A percentile compares a stretch with the other conserved stretches of the same genome.
Conservation (phyloP, 371 early-diverging fungal genomes). For the Haplosporangium sp. region DNA sequence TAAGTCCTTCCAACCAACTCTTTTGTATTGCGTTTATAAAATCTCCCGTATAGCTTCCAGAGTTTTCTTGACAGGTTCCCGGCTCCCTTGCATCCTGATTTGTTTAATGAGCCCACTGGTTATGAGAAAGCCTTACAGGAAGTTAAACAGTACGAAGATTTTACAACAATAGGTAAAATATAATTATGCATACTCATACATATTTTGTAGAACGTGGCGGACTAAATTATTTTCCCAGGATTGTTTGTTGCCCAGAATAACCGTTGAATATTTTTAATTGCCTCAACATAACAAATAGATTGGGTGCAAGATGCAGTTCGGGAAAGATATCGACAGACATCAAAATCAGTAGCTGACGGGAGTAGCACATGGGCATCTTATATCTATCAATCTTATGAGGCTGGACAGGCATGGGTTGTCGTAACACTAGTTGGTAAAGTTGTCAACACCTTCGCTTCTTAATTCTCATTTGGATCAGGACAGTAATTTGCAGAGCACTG, state of each 20-base stretch:
- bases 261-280: not conserved
- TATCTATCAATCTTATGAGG: slow-evolving; percentile 75
- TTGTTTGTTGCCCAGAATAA: not conserved
- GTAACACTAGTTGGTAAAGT: slow-evolving; percentile 78
- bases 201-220: not conserved
- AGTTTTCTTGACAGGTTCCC: slow-evolving; percentile 55
- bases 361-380: slow-evolving; percentile 69
- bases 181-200: not conserved
- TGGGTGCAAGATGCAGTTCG: slow-evolving; percentile 91
- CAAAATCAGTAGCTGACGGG: slow-evolving; percentile 60
- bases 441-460: no score
- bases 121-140: slow-evolving; percentile 69
- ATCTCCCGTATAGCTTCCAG: slow-evolving; percentile 30
- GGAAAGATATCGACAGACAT: slow-evolving; percentile 79
- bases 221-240: no score
- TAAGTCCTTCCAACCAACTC: not conserved
- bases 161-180: slow-evolving; percentile 78
- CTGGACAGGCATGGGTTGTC: slow-evolving; percentile 90
- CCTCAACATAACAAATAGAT: slow-evolving; percentile 60
- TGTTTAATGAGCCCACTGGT: slow-evolving; percentile 55
- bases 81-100: slow-evolving; percentile 43
- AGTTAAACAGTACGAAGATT: slow-evolving; percentile 86
- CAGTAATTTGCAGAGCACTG: not conserved
- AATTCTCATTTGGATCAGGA: no score
- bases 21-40: not conserved